phyloP scores from a whole-genome alignment of 2,329 filamentous ascomycete genomes.

The Botrytis fabae region DNA sequence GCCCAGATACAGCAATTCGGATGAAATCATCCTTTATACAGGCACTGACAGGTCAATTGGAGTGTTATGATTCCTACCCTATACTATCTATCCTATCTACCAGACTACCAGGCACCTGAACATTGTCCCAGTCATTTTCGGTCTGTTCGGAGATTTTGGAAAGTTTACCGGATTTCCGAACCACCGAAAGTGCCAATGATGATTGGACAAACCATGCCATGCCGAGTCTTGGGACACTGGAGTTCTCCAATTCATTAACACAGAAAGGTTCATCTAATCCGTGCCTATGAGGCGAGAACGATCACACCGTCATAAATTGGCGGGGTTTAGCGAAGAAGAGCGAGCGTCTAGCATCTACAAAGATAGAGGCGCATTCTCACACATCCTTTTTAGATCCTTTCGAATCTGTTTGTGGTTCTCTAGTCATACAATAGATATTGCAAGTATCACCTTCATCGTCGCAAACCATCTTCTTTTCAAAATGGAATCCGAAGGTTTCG shows the following conservation, averaged over 20 bases:
- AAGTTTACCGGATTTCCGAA: constrained; percentile 6
- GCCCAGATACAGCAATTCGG: not conserved
- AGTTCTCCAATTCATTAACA: not conserved
- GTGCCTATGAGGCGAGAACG: not conserved
- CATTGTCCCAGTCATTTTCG: not conserved
- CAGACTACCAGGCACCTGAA: not conserved
- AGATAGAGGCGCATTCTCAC: not conserved
- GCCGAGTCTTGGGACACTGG: not conserved
- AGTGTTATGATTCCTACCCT: not conserved
- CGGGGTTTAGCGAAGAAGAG: not conserved
- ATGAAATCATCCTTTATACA: constrained; percentile 4
- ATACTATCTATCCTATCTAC: not conserved
- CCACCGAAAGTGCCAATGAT: constrained; percentile 1
- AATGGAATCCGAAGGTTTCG: constrained; percentile 65
- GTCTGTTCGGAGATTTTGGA: constrained; percentile 8
- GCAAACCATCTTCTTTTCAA: constrained; percentile 66
- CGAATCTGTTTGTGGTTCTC: constrained; percentile 41
- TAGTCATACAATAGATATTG: constrained; percentile 52
- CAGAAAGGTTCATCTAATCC: constrained; percentile 9
- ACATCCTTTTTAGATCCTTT: constrained; percentile 13
- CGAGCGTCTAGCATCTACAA: not conserved
- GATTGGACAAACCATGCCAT: not conserved
- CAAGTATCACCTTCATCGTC: constrained; percentile 60
- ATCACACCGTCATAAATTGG: not conserved
- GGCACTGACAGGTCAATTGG: not conserved